Evolutionary conservation across 2,329 filamentous ascomycete species (phyloP).

Genomic region (Byssochlamys sp.): DNA sequence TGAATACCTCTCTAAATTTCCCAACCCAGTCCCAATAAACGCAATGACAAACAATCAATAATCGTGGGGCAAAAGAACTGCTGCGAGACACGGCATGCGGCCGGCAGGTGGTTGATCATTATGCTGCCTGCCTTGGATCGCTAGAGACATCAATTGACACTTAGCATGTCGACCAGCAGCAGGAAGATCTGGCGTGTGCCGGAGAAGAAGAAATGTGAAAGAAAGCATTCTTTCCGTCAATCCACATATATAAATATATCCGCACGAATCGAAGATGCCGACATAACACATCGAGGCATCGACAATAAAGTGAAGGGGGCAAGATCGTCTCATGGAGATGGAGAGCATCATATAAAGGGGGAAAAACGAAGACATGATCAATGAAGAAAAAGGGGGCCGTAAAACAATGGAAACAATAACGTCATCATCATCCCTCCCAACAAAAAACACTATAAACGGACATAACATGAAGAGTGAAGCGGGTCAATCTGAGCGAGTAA

Average conservation of each 20-base stretch:
- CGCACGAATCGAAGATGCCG: background rate
- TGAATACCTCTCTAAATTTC: conserved; percentile 22
- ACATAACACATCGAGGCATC: background rate
- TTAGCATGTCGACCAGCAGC: background rate
- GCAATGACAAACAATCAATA: conserved; percentile 9
- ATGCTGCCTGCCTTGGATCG: background rate
- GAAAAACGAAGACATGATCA: conserved; percentile 6
- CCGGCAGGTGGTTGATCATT: background rate
- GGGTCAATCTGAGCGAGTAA: conserved; percentile 3
- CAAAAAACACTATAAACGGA: conserved; percentile 15
- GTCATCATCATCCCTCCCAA: conserved; percentile 7
- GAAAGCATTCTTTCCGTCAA: background rate
- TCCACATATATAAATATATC: background rate
- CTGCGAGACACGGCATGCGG: background rate
- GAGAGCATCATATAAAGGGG: background rate
- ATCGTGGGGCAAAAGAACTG: background rate
- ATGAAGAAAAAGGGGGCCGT: conserved; percentile 8
- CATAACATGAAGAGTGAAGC: conserved; percentile 12
- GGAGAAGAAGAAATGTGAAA: background rate
- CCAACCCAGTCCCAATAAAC: conserved; percentile 17
- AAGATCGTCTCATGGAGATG: conserved; percentile 1
- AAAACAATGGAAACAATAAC: conserved; percentile 1
- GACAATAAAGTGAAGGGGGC: background rate
- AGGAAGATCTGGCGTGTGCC: background rate
- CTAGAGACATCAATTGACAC: background rate